Conservation (phyloP, 2,329 filamentous ascomycete genomes). For the Sporothrix brunneoviolacea region DNA sequence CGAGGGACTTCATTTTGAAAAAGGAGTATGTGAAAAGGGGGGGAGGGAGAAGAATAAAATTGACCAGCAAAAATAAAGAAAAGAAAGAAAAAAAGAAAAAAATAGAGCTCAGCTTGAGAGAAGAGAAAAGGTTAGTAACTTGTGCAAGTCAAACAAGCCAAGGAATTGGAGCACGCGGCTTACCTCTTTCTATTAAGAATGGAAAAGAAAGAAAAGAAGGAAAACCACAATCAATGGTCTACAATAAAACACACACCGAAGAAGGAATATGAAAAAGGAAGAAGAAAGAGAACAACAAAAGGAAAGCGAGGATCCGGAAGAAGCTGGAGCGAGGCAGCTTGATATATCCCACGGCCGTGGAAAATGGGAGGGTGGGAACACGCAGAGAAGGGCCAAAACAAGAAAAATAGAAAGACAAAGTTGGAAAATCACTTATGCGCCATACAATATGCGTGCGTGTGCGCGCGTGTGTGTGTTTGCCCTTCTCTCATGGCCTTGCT, state of each 20-base stretch:
- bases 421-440: not conserved
- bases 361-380: not conserved
- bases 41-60: slow-evolving; percentile 2
- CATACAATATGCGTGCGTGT: too few species aligned
- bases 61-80: slow-evolving; percentile 1
- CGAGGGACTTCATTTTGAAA: slow-evolving; percentile 21
- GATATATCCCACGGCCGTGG: slow-evolving; percentile 7
- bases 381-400: not conserved
- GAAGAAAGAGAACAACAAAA: not conserved
- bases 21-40: not conserved
- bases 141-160: not conserved
- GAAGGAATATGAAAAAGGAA: not conserved
- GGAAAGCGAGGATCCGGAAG: not conserved
- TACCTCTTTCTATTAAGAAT: slow-evolving; percentile 10
- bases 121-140: not conserved
- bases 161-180: slow-evolving; percentile 1
- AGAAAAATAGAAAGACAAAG: not conserved
- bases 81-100: slow-evolving; percentile 3
- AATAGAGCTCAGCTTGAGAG: slow-evolving; percentile 18
- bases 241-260: not conserved
- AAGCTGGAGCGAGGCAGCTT: slow-evolving; percentile 1
- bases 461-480: too few species aligned
- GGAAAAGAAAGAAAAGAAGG: not conserved
- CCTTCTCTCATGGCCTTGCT: too few species aligned
- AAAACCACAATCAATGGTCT: not conserved